Evolutionary conservation across 2,329 filamentous ascomycete genomes (phyloP), one percentile per base, ranked within the genome.

Genomic region (Sporothrix luriei): DNA sequence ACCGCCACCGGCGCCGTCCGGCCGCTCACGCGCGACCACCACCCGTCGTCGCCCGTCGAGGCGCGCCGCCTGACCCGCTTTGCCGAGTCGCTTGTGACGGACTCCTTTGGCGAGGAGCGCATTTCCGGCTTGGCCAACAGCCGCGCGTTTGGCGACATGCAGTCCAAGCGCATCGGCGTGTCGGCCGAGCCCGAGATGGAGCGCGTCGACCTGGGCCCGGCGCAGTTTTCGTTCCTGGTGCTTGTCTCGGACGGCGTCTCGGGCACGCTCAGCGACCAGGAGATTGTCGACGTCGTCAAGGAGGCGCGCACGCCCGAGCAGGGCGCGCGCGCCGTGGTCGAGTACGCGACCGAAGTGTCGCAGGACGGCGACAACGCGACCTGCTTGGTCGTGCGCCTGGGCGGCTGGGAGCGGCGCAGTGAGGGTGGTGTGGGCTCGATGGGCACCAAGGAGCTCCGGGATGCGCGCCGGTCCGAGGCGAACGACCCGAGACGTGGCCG

Each of bases 41-140:
- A 97, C 77, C 94, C 95, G 0, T 91, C 89, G n/a, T 88, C 91
- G 4, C 95, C 95, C 0, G 84, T 89, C 69, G 95, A 99, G 82
- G 90, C 91, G 11, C 89, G 88, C 54, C 88, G 95, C 9, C 85
- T 99, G 29, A 90, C 94, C 57, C 90, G 94, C 64, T 91, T 93
- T 1, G 81, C 82, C 48, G 88, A 91, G 40, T 90, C 84, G 33
- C 94, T 98, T 77, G 90, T 97, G 21, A 95, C 94, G 0, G 95
- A 99, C 80, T 96, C 92, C 46, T 99, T 99, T 78, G 95, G 95
- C 76, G 95, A 99, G 80, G 94, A 98, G 80, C 93, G 95, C 74
- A 95, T 99, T 79, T 90, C 90, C 16, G 94, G 95, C 0, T 85
- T 99, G 0, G 95, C 95, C 74, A 99, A 99, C 80, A 96, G 92